Evolutionary conservation across 164 flowering plant genomes (phyloP).

Genomic region (Tinospora cordifolia): DNA sequence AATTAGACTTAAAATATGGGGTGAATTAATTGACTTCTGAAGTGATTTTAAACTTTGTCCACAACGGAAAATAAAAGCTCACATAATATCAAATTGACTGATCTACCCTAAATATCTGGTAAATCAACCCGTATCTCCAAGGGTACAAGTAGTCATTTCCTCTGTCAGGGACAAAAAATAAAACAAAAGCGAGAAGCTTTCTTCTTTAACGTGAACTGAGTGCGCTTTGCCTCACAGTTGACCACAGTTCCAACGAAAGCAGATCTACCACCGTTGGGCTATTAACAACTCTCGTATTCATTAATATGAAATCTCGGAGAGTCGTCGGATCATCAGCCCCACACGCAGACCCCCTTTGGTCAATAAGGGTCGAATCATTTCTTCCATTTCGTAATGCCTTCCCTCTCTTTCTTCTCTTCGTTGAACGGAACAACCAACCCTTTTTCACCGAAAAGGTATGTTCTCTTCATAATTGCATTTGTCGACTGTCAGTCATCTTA

Average conservation of each 20-base stretch:
- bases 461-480: constrained; percentile 28
- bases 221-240: not conserved
- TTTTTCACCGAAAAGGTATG: constrained; percentile 19
- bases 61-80: not conserved
- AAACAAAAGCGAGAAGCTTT: not conserved
- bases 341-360: not conserved
- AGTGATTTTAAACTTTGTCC: too few species aligned
- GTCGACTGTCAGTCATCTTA: constrained; percentile 22
- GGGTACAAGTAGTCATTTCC: not conserved
- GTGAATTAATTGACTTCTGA: too few species aligned
- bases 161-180: too few species aligned
- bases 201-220: not conserved
- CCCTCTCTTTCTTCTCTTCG: constrained; percentile 38
- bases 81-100: not conserved
- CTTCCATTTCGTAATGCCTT: constrained; percentile 43
- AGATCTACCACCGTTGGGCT: not conserved
- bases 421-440: not conserved
- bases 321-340: not conserved
- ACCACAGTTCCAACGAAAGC: not conserved
- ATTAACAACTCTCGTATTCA: not conserved
- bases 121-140: not conserved
- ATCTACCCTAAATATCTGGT: not conserved
- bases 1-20: too few species aligned
- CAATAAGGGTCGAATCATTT: not conserved
- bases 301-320: not conserved